phyloP scores from a whole-genome alignment of 2,329 filamentous ascomycete species.

The Pyrenochaeta sp. region DNA sequence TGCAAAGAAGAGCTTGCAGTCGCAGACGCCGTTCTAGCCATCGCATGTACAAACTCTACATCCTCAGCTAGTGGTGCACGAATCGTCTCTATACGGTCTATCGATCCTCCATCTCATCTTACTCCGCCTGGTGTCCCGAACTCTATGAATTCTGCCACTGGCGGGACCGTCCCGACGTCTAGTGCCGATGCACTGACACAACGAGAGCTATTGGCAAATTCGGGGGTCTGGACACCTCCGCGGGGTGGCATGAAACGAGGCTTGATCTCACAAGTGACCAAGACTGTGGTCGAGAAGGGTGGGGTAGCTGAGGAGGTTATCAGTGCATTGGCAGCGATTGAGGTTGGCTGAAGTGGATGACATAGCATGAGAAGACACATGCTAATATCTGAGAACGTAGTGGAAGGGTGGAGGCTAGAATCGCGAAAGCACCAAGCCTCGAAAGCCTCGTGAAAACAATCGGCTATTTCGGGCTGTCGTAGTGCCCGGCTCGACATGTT shows the following conservation, averaged over 20 bases:
- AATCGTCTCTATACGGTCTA: slow-evolving; percentile 57
- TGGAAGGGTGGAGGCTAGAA: neutral
- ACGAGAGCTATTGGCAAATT: slow-evolving; percentile 65
- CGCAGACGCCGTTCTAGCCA: slow-evolving; percentile 85
- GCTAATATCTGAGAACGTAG: neutral
- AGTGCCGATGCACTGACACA: slow-evolving; percentile 53
- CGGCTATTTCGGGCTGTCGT: too few relatives aligned
- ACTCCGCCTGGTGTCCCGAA: slow-evolving; percentile 60
- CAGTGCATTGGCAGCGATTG: slow-evolving; percentile 79
- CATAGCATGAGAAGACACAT: neutral
- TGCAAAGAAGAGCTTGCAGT: slow-evolving; percentile 91
- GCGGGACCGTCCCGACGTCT: slow-evolving; percentile 48
- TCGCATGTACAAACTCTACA: slow-evolving; percentile 70
- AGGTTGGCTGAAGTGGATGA: slow-evolving; percentile 50
- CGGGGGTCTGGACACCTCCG: slow-evolving; percentile 85
- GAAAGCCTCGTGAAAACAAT: too few relatives aligned
- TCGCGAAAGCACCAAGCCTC: neutral
- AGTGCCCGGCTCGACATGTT: too few relatives aligned
- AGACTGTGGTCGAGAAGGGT: slow-evolving; percentile 76
- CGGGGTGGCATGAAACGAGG: slow-evolving; percentile 81
- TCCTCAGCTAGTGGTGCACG: slow-evolving; percentile 35
- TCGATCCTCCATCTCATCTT: slow-evolving; percentile 60
- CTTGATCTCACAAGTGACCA: slow-evolving; percentile 77
- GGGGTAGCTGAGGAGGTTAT: slow-evolving; percentile 89
- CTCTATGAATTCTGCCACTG: slow-evolving; percentile 56